Evolutionary conservation across 352 stramenopile genomes (phyloP), one percentile per base, ranked within the genome.

Genomic region (Phytophthora foliorum): DNA sequence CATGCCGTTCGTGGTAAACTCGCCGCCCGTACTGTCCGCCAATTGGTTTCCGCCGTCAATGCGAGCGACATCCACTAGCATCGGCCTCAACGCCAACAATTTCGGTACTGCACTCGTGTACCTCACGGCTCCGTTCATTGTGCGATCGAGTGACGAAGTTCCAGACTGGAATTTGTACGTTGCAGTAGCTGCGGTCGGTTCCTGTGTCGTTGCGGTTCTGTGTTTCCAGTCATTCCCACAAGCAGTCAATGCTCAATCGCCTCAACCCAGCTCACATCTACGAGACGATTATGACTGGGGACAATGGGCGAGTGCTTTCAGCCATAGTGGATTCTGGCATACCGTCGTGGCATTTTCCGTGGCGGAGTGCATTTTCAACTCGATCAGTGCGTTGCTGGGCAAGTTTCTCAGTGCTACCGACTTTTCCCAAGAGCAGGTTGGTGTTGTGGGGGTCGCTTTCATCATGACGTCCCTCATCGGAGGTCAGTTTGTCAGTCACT

Each of bases 1-100:
- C 0, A 91, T 91, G 82, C 85, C 85, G 21, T 92, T 92, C 68
- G 90, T 92, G 84, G 82, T 92, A 22, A 92, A 92, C 57, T 91
- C 84, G 10, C 82, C 85, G 1, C 75, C 85, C 0, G 78, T 91
- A 32, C 64, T 93, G 11, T 91, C 82, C 1, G 85, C 81, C 25
- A 88, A 90, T 27, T 93, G 85, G 85, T 93, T 93, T 56, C 82
- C 82, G 11, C 62, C 78, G 22, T 90, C 79, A 2, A 77, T 90
- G 36, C 79, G 85, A 32, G 82, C 85, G 5, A 88, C 80, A 9
- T 71, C 85, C 0, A 93, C 85, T n/a, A 91, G 80, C 27, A 80
- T 91, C 44, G 82, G 81, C 1, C 80, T 93, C 38, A 93, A 93
- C 48, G 79, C 82, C 19, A 93, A 93, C 58, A 71, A 81, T 10